phyloP scores from a whole-genome alignment of 1,139 yeast genomes.

The Scheffersomyces titani region DNA sequence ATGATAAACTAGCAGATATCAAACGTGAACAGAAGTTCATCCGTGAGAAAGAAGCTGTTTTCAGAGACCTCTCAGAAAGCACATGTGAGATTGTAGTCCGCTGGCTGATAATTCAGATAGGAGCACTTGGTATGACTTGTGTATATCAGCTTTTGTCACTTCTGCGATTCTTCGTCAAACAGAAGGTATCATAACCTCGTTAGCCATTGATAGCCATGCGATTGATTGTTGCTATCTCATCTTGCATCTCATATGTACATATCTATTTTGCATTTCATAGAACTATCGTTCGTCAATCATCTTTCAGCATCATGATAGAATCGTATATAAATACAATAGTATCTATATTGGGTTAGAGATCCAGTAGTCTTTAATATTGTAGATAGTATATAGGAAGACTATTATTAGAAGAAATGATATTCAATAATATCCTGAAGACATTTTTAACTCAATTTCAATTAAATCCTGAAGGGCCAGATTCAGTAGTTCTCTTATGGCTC shows the following conservation, averaged over 20 bases:
- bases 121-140: slow-evolving; percentile 58
- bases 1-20: slow-evolving; percentile 56
- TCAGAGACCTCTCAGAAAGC: slow-evolving; percentile 66
- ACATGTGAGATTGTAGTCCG: slow-evolving; percentile 65
- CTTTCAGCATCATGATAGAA: neutral
- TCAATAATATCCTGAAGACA: too few species aligned
- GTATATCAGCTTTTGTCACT: slow-evolving; percentile 69
- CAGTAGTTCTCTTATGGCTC: too few species aligned
- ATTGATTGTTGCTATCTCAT: neutral
- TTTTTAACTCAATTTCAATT: too few species aligned
- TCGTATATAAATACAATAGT: too few species aligned
- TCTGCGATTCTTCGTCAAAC: slow-evolving; percentile 65
- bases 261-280: neutral
- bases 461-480: too few species aligned
- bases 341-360: too few species aligned
- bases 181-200: slow-evolving; percentile 33
- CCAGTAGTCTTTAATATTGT: too few species aligned
- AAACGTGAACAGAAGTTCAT: slow-evolving; percentile 66
- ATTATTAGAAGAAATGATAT: too few species aligned
- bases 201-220: neutral
- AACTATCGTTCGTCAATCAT: neutral
- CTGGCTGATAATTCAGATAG: slow-evolving; percentile 65
- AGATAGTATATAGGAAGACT: too few species aligned
- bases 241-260: neutral
- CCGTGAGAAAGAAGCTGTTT: slow-evolving; percentile 68